These are phyloP conservation scores for Pseudogymnoascus sp. DNA, from an alignment of 2,329 filamentous ascomycete genomes.

Conservation along the genomic window DNA sequence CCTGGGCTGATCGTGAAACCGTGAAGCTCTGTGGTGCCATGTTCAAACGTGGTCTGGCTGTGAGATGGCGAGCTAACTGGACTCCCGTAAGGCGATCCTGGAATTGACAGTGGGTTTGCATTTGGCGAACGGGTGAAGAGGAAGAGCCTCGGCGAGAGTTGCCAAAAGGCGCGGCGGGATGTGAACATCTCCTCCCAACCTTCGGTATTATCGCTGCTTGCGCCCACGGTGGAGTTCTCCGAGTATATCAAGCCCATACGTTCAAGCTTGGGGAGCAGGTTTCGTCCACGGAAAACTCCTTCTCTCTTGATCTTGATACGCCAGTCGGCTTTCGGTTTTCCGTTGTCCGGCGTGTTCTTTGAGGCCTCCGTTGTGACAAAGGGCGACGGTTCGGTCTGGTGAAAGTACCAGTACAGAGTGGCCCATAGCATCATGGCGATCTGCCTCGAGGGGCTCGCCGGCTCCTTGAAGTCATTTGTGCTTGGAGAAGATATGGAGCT, in stretches of 20 bases:
- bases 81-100: conserved; percentile 46
- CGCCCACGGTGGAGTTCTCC: conserved; percentile 68
- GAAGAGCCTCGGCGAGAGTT: conserved; percentile 78
- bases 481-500: conserved; percentile 84
- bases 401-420: conserved; percentile 95
- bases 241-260: conserved; percentile 80
- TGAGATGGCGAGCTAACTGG: conserved; percentile 45
- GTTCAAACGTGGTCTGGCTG: conserved; percentile 11
- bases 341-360: conserved; percentile 57
- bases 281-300: conserved; percentile 73
- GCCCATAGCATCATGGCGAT: conserved; percentile 97
- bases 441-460: conserved; percentile 74
- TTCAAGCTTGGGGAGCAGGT: conserved; percentile 78
- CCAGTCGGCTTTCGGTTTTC: conserved; percentile 80
- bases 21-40: conserved; percentile 27
- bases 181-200: conserved; percentile 79
- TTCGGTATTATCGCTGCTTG: conserved; percentile 50
- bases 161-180: conserved; percentile 79
- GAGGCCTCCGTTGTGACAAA: conserved; percentile 57
- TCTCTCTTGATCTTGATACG: conserved; percentile 75
- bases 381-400: conserved; percentile 67
- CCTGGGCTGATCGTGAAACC: conserved; percentile 32
- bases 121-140: conserved; percentile 71
- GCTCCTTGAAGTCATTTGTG: conserved; percentile 69
- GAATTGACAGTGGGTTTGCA: conserved; percentile 30